Percentiles rank a stretch among this genome's conserved stretches.
Conservation (phyloP, 352 stramenopile genomes). For the Phytophthora quininea region DNA sequence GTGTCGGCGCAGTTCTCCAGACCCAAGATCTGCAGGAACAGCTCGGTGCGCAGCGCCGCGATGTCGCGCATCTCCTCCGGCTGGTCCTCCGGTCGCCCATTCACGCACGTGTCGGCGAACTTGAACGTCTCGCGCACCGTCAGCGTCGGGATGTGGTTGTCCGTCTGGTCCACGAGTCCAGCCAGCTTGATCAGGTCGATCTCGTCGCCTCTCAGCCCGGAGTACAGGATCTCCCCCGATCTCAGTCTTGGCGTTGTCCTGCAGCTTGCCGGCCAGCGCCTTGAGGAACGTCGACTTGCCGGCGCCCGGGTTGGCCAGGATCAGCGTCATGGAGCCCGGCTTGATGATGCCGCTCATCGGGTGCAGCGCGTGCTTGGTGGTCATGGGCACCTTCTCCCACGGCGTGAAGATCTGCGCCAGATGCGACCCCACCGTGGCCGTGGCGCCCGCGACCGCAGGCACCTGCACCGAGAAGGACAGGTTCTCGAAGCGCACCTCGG, state of each 20-base stretch:
- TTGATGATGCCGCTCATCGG: constrained; percentile 90
- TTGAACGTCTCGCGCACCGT: constrained; percentile 39
- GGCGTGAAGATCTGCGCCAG: constrained; percentile 53
- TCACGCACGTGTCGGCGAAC: constrained; percentile 43
- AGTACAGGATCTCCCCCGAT: constrained; percentile 73
- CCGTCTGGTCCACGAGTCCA: constrained; percentile 56
- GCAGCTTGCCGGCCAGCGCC: constrained; percentile 66
- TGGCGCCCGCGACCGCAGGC: constrained; percentile 39
- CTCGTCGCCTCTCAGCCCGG: constrained; percentile 51
- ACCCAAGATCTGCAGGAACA: constrained; percentile 85
- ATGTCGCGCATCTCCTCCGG: constrained; percentile 77
- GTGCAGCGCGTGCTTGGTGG: constrained; percentile 60
- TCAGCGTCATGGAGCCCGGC: constrained; percentile 54
- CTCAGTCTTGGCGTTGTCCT: constrained; percentile 46
- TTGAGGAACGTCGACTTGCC: constrained; percentile 86
- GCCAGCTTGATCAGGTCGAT: constrained; percentile 73
- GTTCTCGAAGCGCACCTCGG: constrained; percentile 74
- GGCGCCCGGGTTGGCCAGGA: constrained; percentile 72
- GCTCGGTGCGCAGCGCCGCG: constrained; percentile 60
- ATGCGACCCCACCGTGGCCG: constrained; percentile 65
- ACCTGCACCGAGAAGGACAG: constrained; percentile 62
- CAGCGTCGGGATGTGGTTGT: constrained; percentile 36
- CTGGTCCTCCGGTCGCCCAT: constrained; percentile 52
- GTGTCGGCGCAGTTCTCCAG: constrained; percentile 90
- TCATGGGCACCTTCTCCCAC: constrained; percentile 52